Base-by-base conservation (phyloP, 2,329 filamentous ascomycete species). In the Phaeosphaeria sp. region DNA sequence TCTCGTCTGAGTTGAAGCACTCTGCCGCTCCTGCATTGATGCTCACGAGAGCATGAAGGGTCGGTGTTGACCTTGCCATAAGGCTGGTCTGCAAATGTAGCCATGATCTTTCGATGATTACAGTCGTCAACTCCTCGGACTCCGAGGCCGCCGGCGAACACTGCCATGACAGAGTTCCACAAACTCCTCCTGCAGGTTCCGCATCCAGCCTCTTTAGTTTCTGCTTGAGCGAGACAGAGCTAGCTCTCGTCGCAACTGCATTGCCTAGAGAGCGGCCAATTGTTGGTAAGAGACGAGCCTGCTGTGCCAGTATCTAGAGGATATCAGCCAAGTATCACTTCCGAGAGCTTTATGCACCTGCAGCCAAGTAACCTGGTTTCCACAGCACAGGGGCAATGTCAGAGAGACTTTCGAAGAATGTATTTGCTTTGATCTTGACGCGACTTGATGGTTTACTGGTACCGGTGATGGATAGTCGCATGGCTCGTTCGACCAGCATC, bases 341-440 rank as follows among this genome's bases (percentile, higher is more conserved):
- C 18, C 17, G 2, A 30, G 9, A 46, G 30, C 6, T 15, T 21
- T 23, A 9, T 42, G 15, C 30, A 43, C 58, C 43, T 67, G 78
- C 74, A 18, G 56, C 54, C 18, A 77, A 59, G 58, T 78, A 78
- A 6, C 71, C 75, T 6, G 75, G 73, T 47, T 71, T 73, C 75
- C 77, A 83, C 25, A 81, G 46, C 4, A 67, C 57, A 3, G 81
- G 80, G 39, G 73, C 75, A 6, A 81, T 51, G 39, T 76, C 69
- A 39, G 74, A 67, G 3, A 83, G 69, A 43, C 70, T 70, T 39
- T 68, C 59, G 21, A 68, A 61, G 11, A 74, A 74, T 15, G 74
- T 74, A 22, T 63, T 77, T 25, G 71, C 68, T 50, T 65, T 71
- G 17, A 78, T 46, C 22, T 70, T 75, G 7, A 77, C 44, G 9